phyloP scores from a whole-genome alignment of 768 basidiomycete genomes.

The Mycena crocata region DNA sequence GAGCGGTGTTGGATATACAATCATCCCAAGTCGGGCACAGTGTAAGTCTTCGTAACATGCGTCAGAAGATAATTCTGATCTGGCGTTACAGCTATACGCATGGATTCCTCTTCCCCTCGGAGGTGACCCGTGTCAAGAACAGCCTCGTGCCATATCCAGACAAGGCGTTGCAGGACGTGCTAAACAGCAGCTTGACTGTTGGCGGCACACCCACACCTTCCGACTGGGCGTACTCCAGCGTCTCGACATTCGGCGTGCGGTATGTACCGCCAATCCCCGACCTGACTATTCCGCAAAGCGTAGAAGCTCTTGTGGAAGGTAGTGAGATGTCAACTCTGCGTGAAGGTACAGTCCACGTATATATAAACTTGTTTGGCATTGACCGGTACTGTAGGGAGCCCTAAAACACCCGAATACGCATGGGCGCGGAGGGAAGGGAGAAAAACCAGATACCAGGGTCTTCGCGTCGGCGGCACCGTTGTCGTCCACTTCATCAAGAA shows the following conservation, averaged over 20 bases:
- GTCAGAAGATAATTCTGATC: slow-evolving; percentile 16
- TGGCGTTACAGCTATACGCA: slow-evolving; percentile 78
- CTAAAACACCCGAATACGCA: slow-evolving; percentile 70
- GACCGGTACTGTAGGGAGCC: slow-evolving; percentile 56
- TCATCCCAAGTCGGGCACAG: slow-evolving; percentile 93
- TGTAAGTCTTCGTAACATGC: slow-evolving; percentile 62
- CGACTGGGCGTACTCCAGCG: slow-evolving; percentile 83
- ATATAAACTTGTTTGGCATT: not conserved
- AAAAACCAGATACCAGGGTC: slow-evolving; percentile 68
- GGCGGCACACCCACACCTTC: slow-evolving; percentile 59
- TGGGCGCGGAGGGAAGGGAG: slow-evolving; percentile 83
- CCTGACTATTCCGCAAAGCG: slow-evolving; percentile 73
- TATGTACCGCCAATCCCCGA: slow-evolving; percentile 79
- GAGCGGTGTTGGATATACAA: slow-evolving; percentile 99
- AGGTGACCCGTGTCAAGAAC: slow-evolving; percentile 75
- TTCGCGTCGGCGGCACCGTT: slow-evolving; percentile 90
- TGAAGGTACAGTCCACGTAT: slow-evolving; percentile 58
- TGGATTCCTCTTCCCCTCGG: slow-evolving; percentile 94
- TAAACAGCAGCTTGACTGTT: slow-evolving; percentile 40
- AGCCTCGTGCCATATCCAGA: slow-evolving; percentile 66
- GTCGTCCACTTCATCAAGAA: slow-evolving; percentile 99
- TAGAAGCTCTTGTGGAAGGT: slow-evolving; percentile 95
- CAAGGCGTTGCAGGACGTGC: slow-evolving; percentile 50
- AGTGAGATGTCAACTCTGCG: slow-evolving; percentile 81
- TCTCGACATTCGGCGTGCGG: slow-evolving; percentile 83